phyloP scores from a whole-genome alignment of 1,284 basidiomycete genomes.

The Trichosporon asahii region DNA sequence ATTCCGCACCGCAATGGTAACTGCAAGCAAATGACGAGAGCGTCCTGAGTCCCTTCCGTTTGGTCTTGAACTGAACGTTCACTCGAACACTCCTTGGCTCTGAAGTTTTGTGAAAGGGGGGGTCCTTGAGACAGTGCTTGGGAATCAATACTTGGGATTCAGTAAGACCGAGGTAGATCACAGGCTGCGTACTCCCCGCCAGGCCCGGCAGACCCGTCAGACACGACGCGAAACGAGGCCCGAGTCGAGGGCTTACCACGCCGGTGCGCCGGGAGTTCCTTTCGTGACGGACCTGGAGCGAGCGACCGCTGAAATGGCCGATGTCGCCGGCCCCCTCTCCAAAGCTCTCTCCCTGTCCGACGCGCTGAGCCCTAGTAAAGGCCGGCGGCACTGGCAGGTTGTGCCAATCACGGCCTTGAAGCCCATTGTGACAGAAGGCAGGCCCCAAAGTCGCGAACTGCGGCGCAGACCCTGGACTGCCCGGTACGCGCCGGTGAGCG shows the following conservation, averaged over 20 bases:
- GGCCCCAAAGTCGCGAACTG: no score
- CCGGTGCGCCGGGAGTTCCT: neutral
- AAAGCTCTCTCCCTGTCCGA: neutral
- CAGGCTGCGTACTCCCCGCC: neutral
- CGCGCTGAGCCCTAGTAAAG: neutral
- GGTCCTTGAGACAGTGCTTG: neutral
- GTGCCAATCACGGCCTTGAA: neutral
- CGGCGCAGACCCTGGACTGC: no score
- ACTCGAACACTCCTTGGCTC: no score
- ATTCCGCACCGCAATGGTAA: neutral
- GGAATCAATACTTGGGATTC: no score
- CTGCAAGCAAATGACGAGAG: neutral
- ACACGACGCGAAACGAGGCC: neutral
- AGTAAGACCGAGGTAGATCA: neutral
- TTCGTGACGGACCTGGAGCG: neutral
- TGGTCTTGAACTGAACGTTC: neutral
- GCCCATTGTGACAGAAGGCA: no score
- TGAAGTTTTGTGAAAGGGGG: no score
- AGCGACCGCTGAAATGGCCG: neutral
- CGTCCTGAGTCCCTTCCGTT: neutral
- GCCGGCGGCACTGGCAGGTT: neutral
- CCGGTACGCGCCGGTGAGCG: neutral
- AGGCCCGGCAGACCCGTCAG: no score
- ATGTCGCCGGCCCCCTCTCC: neutral
- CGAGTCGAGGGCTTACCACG: neutral